Evolutionary conservation across 805 yeast genomes (phyloP), one percentile per base, ranked within the genome.

Genomic region (Hanseniaspora valbyensis): DNA sequence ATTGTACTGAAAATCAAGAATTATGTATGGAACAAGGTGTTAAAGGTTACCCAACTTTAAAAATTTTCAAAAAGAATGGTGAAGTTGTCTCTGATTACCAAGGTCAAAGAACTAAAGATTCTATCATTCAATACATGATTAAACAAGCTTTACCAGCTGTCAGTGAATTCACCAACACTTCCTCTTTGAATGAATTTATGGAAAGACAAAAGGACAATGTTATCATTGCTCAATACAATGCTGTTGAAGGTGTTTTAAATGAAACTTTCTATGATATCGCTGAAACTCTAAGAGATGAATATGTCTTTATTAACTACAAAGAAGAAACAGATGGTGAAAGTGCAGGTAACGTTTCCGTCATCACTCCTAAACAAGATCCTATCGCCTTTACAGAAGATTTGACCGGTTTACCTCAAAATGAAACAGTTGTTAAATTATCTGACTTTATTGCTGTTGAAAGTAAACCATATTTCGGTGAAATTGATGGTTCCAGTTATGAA

Each of bases 401-500:
- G 19, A 37, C 38, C 4, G 44, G 59, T 45, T 54, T 60, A 25
- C 18, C 51, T 21, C 40, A 44, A 30, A 52, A 53, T 18, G 44
- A 49, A 38, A 18, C 38, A 16, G 44, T 55, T 16, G 61, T 61
- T 21, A 44, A 56, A 16, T 51, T 68, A 16, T 51, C 55, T 16
- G 57, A 57, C 16, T 69, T 69, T 62, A 55, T 65, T 34, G 66
- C 68, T 50, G 65, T 68, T 57, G 92, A 88, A 70, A 67, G 81
- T 44, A 75, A 83, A 64, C 96, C 96, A 52, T 73, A 76, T 60
- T 81, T 89, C 59, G 95, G 95, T 61, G 96, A 89, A 68, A 78
- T 90, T 56, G 80, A 78, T 61, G 88, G 92, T 57, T 72, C 76
- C 49, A 81, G 92, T 56, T 92, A 82, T 75, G 70, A 74, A 67